Conservation (phyloP, 169 alveolate genomes). For the Perkinsus chesapeaki region DNA sequence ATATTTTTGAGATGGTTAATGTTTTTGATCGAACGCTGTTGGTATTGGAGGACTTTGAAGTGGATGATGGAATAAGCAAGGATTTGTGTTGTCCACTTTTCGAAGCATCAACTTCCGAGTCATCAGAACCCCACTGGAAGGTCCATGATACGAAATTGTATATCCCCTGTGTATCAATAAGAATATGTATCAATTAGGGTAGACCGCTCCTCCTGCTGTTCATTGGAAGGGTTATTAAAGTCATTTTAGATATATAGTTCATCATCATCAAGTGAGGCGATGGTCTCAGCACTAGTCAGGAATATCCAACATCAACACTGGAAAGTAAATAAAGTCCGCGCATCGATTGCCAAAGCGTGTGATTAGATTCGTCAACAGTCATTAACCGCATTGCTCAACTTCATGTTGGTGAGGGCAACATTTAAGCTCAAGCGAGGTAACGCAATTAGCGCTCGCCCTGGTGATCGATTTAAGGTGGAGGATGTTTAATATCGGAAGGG, state of each 20-base stretch:
- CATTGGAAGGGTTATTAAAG: background rate
- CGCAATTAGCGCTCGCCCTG: background rate
- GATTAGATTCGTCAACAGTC: background rate
- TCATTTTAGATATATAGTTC: background rate
- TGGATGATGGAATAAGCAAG: too few species aligned
- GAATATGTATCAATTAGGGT: too few species aligned
- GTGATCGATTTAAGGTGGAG: background rate
- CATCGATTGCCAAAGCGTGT: background rate
- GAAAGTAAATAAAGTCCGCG: background rate
- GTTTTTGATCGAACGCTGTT: too few species aligned
- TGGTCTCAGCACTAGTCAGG: background rate
- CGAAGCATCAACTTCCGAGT: too few species aligned
- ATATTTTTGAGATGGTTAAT: too few species aligned
- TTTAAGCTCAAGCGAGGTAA: background rate
- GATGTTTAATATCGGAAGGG: background rate
- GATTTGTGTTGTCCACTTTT: too few species aligned
- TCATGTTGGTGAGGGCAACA: background rate
- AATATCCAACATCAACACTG: background rate
- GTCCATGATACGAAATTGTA: too few species aligned
- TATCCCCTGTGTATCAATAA: too few species aligned
- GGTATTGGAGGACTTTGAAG: too few species aligned
- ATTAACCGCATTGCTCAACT: background rate
- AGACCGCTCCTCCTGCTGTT: background rate
- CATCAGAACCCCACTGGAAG: too few species aligned
- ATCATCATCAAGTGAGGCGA: background rate